These are phyloP conservation scores for Xenosphaeropsis pyriputrescens DNA, from an alignment of 2,329 filamentous ascomycete genomes.

Conservation along the genomic window DNA sequence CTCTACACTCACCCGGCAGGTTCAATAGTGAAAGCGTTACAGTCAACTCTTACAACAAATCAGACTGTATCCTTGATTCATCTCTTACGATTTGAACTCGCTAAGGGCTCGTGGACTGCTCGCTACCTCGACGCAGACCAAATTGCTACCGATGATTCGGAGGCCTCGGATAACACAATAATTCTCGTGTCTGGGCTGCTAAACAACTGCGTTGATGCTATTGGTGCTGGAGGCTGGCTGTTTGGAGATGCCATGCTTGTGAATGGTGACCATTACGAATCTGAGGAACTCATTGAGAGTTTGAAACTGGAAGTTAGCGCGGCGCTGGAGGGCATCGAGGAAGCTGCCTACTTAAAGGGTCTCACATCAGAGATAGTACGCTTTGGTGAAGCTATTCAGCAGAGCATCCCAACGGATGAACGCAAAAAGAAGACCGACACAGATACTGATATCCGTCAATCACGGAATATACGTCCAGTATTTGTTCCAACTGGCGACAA, in stretches of 20 bases:
- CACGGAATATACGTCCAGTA: constrained; percentile 23
- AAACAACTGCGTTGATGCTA: constrained; percentile 59
- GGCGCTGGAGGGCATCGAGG: constrained; percentile 57
- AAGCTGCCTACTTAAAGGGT: constrained; percentile 49
- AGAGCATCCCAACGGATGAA: constrained; percentile 3
- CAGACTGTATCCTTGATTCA: constrained; percentile 60
- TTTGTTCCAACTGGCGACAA: constrained; percentile 28
- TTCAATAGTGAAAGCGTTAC: constrained; percentile 47
- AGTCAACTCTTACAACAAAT: constrained; percentile 45
- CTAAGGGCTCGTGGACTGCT: constrained; percentile 62
- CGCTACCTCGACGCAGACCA: constrained; percentile 48
- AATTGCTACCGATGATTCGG: constrained; percentile 26
- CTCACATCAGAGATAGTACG: constrained; percentile 51
- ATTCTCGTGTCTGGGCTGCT: constrained; percentile 57
- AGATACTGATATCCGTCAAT: constrained; percentile 10
- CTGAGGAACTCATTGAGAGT: constrained; percentile 47
- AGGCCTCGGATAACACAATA: constrained; percentile 52
- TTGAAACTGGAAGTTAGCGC: constrained; percentile 56
- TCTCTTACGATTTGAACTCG: constrained; percentile 57
- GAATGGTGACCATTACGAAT: constrained; percentile 30
- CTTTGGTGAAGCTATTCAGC: constrained; percentile 29
- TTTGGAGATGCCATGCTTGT: constrained; percentile 39
- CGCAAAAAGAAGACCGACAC: constrained; percentile 14
- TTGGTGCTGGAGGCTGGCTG: constrained; percentile 63
- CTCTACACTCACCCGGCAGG: constrained; percentile 49